phyloP scores from a whole-genome alignment of 2,329 filamentous ascomycete species.

The Fusarium mangiferae region DNA sequence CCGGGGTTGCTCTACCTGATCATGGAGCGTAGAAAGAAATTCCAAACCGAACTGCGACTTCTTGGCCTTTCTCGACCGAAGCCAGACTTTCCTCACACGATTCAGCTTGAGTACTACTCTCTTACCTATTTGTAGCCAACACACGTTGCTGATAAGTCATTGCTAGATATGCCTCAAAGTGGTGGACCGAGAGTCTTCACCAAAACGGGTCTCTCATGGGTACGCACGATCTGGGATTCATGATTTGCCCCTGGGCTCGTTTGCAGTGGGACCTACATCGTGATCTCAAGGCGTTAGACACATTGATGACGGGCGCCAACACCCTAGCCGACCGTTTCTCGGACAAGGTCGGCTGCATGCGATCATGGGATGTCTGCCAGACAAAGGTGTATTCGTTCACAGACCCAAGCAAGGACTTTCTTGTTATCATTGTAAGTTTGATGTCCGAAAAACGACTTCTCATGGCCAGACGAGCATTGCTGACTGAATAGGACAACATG shows the following conservation, averaged over 20 bases:
- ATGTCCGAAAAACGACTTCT: rapidly evolving
- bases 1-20: neutral
- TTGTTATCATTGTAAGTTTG: constrained; percentile 53
- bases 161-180: neutral
- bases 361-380: constrained; percentile 57
- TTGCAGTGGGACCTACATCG: constrained; percentile 52
- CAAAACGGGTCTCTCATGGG: constrained; percentile 47
- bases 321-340: constrained; percentile 52
- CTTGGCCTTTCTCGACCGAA: neutral
- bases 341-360: constrained; percentile 48
- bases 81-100: neutral
- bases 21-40: neutral
- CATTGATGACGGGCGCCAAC: constrained; percentile 48
- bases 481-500: constrained; percentile 48
- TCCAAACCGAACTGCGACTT: neutral
- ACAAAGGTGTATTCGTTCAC: constrained; percentile 52
- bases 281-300: constrained; percentile 49
- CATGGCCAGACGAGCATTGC: neutral
- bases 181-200: constrained; percentile 42
- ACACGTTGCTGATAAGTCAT: rapidly evolving
- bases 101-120: neutral
- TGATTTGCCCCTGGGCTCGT: constrained; percentile 53
- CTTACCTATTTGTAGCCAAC: rapidly evolving
- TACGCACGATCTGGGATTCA: constrained; percentile 58
- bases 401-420: constrained; percentile 50